A percentile compares a stretch with the other conserved stretches of the same genome.
These are phyloP conservation scores for Saxophila tyrrhenica DNA, from an alignment of 495 filamentous ascomycete species.

Conservation along the genomic window DNA sequence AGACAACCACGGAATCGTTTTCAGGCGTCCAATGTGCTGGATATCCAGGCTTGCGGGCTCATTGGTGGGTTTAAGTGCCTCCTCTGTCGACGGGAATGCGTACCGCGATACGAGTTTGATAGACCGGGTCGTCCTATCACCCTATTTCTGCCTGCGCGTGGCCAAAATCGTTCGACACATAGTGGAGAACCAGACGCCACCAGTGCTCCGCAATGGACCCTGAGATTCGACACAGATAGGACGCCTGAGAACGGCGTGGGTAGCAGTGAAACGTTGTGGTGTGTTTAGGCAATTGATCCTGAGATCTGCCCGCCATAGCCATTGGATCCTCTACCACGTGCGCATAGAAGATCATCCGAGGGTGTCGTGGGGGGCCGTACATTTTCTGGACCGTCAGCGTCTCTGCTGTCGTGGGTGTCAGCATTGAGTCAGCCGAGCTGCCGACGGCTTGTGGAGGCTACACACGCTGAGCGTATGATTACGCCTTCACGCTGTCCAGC, in stretches of 20 bases:
- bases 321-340: background rate
- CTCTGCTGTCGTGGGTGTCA: too few relatives aligned
- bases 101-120: background rate
- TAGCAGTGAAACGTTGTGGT: too few relatives aligned
- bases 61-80: too few relatives aligned
- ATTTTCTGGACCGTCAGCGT: too few relatives aligned
- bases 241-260: too few relatives aligned
- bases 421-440: background rate
- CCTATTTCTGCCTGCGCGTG: background rate
- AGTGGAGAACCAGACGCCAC: background rate
- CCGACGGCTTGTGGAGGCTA: too few relatives aligned
- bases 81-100: background rate
- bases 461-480: too few relatives aligned
- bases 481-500: too few relatives aligned
- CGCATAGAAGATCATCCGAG: background rate
- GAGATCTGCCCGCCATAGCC: too few relatives aligned
- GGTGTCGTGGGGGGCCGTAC: background rate
- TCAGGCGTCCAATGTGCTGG: too few relatives aligned
- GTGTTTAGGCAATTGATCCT: background rate
- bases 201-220: background rate
- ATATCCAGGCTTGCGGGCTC: too few relatives aligned
- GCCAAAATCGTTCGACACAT: background rate
- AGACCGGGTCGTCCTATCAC: background rate
- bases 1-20: too few relatives aligned
- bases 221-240: background rate